Percentiles rank a stretch among this genome's conserved stretches.
phyloP scores from a whole-genome alignment of 2,329 filamentous ascomycete genomes.

The Aspergillus texensis region DNA sequence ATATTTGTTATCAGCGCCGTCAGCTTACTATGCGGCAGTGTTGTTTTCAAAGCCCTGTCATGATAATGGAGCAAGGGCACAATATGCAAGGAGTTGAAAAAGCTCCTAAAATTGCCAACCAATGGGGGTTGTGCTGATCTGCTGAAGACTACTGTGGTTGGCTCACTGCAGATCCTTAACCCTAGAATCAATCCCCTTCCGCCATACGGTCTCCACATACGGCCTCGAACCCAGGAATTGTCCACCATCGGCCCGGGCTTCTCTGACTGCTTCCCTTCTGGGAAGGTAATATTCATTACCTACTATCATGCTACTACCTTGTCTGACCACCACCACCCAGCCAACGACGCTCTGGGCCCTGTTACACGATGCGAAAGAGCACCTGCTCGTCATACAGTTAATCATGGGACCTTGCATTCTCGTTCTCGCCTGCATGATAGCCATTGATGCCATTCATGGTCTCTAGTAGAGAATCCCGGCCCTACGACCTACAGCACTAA shows the following conservation, averaged over 20 bases:
- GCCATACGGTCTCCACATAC: not conserved
- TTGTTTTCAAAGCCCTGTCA: not conserved
- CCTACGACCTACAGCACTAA: not conserved
- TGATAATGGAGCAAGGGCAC: conserved; percentile 1
- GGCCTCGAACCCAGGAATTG: not conserved
- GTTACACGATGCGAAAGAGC: not conserved
- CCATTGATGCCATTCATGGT: not conserved
- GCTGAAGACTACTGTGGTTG: not conserved
- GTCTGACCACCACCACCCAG: not conserved
- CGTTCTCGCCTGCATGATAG: not conserved
- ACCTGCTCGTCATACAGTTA: not conserved
- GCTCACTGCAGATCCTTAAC: not conserved
- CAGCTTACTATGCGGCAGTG: not conserved
- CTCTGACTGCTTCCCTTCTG: not conserved
- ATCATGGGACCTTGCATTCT: not conserved
- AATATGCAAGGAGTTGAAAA: not conserved
- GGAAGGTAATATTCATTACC: not conserved
- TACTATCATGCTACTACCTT: not conserved
- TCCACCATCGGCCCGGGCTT: not conserved
- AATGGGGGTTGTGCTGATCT: not conserved
- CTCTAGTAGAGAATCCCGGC: not conserved
- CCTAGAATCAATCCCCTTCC: not conserved
- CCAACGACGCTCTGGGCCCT: not conserved
- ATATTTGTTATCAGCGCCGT: not conserved
- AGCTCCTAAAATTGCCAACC: not conserved